Percentiles rank a stretch among this genome's conserved stretches.
phyloP scores from a whole-genome alignment of 75 land plant species.

The Larix kaempferi region DNA sequence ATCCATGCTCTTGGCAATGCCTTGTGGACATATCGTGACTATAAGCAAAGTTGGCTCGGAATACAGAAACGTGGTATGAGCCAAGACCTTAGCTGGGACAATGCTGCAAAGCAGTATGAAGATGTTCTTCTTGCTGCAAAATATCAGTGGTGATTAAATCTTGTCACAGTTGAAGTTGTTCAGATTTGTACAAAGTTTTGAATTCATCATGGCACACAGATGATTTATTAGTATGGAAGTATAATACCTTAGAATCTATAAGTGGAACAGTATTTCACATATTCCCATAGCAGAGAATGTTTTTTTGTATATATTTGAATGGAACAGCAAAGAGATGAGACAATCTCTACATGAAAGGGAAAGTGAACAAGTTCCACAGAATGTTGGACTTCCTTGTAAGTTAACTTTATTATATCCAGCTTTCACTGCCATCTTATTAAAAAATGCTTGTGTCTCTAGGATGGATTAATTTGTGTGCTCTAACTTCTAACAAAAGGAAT shows the following conservation, averaged over 20 bases:
- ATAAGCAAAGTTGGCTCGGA: conserved; percentile 85
- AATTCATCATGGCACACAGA: not conserved
- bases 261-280: not conserved
- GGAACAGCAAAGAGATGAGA: conserved; percentile 2
- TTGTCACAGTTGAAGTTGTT: not conserved
- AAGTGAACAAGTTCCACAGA: not conserved
- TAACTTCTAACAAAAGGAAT: not conserved
- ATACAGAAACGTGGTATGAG: conserved; percentile 84
- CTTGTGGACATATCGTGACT: conserved; percentile 71
- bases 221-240: not conserved
- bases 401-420: not conserved
- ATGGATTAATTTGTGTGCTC: not conserved
- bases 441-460: not conserved
- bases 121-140: conserved; percentile 92
- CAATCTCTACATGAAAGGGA: not conserved
- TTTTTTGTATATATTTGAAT: not conserved
- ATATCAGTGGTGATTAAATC: conserved; percentile 75
- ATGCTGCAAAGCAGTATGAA: conserved; percentile 87
- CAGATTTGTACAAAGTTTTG: not conserved
- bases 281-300: not conserved
- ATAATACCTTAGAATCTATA: not conserved
- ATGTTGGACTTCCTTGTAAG: not conserved
- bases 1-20: conserved; percentile 90
- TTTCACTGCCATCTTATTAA: not conserved
- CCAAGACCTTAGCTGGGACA: conserved; percentile 96